phyloP scores from a whole-genome alignment of 2,329 filamentous ascomycete species.

The Geosmithia putterillii region DNA sequence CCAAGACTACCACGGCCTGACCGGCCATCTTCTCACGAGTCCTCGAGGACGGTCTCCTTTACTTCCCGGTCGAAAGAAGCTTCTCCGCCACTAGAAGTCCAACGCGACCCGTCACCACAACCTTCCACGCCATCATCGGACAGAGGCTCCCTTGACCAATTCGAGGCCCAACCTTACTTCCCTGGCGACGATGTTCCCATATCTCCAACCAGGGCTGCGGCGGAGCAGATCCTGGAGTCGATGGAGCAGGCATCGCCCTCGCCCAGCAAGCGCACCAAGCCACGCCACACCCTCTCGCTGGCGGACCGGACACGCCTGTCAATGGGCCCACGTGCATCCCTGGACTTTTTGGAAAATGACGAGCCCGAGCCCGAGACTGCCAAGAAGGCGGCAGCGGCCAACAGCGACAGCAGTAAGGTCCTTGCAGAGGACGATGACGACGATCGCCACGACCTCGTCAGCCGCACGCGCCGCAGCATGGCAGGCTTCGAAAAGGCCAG shows the following conservation, averaged over 20 bases:
- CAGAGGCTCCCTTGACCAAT: neutral
- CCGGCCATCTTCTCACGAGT: neutral
- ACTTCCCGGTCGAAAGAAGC: neutral
- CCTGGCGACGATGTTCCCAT: neutral
- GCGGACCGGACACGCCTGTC: slow-evolving; percentile 72
- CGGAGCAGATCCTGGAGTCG: slow-evolving; percentile 43
- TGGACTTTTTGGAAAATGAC: slow-evolving; percentile 14
- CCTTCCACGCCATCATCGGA: neutral
- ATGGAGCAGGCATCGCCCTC: slow-evolving; percentile 45
- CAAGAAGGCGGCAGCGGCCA: neutral
- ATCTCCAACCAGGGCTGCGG: slow-evolving; percentile 36
- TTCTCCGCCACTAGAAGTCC: neutral
- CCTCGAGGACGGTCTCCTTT: neutral
- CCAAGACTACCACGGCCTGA: slow-evolving; percentile 10
- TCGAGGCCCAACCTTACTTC: neutral
- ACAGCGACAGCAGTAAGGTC: slow-evolving; percentile 9
- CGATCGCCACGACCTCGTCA: slow-evolving; percentile 36
- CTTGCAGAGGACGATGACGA: slow-evolving; percentile 6
- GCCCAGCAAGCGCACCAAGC: slow-evolving; percentile 34
- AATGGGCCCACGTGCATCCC: slow-evolving; percentile 50
- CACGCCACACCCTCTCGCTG: slow-evolving; percentile 48
- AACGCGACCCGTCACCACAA: neutral
- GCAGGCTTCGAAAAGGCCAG: slow-evolving; percentile 46
- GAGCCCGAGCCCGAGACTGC: slow-evolving; percentile 11
- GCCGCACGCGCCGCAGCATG: slow-evolving; percentile 50